phyloP scores from a whole-genome alignment of 345 rosid genomes.

The Hibiscus syriacus region DNA sequence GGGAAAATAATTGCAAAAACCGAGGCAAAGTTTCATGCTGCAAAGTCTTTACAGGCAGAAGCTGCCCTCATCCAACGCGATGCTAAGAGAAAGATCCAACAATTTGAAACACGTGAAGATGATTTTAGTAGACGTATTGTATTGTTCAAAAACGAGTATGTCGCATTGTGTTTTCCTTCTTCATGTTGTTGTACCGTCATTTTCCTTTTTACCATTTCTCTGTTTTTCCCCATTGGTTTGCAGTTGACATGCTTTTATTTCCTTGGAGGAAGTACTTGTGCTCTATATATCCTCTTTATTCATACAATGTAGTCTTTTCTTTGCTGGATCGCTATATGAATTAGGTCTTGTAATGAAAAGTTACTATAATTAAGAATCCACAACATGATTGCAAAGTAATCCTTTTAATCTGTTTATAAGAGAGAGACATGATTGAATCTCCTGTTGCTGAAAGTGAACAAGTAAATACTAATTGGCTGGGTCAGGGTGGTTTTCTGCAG shows the following conservation, averaged over 20 bases:
- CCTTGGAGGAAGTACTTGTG: neutral
- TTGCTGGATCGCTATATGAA: neutral
- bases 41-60: conserved; percentile 71
- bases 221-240: neutral
- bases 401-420: neutral
- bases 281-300: neutral
- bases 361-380: neutral
- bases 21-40: conserved; percentile 54
- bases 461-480: neutral
- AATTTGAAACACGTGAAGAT: conserved; percentile 77
- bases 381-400: neutral
- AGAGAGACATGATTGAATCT: neutral
- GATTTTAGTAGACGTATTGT: conserved; percentile 55
- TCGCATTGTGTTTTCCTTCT: conserved; percentile 10
- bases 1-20: conserved; percentile 58
- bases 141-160: conserved; percentile 77
- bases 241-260: neutral
- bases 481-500: neutral
- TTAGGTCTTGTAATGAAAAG: neutral
- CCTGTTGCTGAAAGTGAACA: neutral
- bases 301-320: neutral
- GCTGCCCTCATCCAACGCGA: conserved; percentile 51
- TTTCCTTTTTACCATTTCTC: neutral
- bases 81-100: conserved; percentile 87
- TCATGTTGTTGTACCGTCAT: neutral